Conservation (phyloP, 148 eudicot genomes). For the Fagopyrum esculentum region DNA sequence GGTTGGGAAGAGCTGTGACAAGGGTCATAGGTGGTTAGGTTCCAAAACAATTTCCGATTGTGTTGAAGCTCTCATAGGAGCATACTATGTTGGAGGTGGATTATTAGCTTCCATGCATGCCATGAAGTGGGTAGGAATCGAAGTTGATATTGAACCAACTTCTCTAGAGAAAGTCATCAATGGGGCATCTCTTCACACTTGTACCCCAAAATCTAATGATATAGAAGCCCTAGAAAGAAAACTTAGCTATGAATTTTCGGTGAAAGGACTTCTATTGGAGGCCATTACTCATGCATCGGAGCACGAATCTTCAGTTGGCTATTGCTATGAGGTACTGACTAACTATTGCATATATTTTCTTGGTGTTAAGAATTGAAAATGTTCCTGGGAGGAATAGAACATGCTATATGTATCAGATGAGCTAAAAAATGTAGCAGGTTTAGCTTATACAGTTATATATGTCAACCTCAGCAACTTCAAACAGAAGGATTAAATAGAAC, state of each 20-base stretch:
- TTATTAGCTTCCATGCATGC: constrained; percentile 61
- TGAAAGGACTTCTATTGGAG: constrained; percentile 77
- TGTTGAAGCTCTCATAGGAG: constrained; percentile 95
- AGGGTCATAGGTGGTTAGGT: constrained; percentile 90
- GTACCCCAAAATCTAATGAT: constrained; percentile 40
- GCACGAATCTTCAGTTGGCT: constrained; percentile 38
- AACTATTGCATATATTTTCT: not conserved
- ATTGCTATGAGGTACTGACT: constrained; percentile 47
- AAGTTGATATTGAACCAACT: constrained; percentile 41
- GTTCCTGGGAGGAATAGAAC: not conserved
- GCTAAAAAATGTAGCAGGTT: not conserved
- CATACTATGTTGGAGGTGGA: constrained; percentile 90
- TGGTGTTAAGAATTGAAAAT: not conserved
- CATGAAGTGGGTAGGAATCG: constrained; percentile 90
- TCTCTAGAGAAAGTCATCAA: constrained; percentile 52
- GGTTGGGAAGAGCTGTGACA: constrained; percentile 75
- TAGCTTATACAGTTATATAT: not conserved
- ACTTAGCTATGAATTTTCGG: constrained; percentile 56
- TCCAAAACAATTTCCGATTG: constrained; percentile 88
- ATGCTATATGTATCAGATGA: not conserved
- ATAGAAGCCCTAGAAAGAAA: constrained; percentile 55
- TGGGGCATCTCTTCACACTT: constrained; percentile 50
- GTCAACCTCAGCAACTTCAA: not conserved
- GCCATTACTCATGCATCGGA: constrained; percentile 72
- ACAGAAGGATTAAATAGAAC: not conserved